Evolutionary conservation across 2,329 filamentous ascomycete genomes (phyloP), one percentile per base, ranked within the genome.

Genomic region (Aspergillus flavus): DNA sequence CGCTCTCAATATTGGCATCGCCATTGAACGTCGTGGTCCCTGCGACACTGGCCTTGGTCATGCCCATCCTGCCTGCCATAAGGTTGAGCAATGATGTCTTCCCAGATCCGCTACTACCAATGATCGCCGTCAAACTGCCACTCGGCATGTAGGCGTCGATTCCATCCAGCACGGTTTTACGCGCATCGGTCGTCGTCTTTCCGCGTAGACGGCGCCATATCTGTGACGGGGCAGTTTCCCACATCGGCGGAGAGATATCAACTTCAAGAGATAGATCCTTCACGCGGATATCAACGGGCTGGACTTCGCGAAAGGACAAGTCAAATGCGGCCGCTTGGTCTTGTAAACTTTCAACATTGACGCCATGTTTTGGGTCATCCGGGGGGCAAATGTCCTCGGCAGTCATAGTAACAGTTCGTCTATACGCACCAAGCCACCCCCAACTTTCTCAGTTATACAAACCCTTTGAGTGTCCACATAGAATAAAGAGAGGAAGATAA

Each of bases 51-150:
- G 84, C 76, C 34, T 86, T 82, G 68, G 85, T 86, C n/a, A 80
- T 79, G 12, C 83, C 81, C 74, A 92, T 86, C 39, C 91, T 85
- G 67, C 90, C 87, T 12, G 91, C 88, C 78, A 93, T 84, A 23
- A 88, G 86, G 73, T 92, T 93, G 39, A 93, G 80, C 62, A 91
- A 77, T 0, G 88, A 90, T 4, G 89, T 91, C 78, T 93, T 93
- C 0, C 90, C 90, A 1, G 87, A 90, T 23, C 91, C 90, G 71
- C 88, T 90, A 4, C 90, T 89, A 11, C 91, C 91, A 62, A 93
- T 87, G 59, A 93, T 92, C 10, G 91, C 91, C 0, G 90, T 92
- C 46, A 94, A 76, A 3, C 87, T 89, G 3, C 91, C 89, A 9
- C 86, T 83, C 3, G 82, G 81, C 73, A 93, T 84, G 28, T 86